A percentile compares a stretch with the other conserved stretches of the same genome.
Conservation (phyloP, 108 stramenopile genomes). For the Nitzschia sp. region DNA sequence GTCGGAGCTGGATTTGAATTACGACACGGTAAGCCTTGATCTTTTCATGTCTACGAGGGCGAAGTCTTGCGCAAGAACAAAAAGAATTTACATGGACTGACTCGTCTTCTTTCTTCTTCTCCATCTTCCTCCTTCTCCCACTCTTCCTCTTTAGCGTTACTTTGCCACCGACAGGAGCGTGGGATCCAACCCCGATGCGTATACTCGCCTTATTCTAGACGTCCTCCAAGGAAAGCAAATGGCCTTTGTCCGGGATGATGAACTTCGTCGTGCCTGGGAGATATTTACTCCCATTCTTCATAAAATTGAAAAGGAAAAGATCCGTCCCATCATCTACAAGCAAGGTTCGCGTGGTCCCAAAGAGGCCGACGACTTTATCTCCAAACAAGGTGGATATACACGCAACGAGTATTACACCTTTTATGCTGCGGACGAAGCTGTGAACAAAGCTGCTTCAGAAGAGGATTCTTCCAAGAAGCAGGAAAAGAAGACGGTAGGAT, state of each 20-base stretch:
- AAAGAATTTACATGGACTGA: no score
- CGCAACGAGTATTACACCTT: slow-evolving; percentile 72
- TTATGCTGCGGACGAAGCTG: slow-evolving; percentile 12
- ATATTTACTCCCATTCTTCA: slow-evolving; percentile 95
- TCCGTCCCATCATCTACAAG: slow-evolving; percentile 74
- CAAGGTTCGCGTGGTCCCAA: slow-evolving; percentile 86
- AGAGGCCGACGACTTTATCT: slow-evolving; percentile 75
- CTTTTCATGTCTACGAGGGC: no score
- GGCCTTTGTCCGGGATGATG: slow-evolving; percentile 95
- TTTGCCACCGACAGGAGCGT: no score
- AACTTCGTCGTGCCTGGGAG: slow-evolving; percentile 92
- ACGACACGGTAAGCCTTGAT: slow-evolving; percentile 71
- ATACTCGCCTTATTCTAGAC: slow-evolving; percentile 95
- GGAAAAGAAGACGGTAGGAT: background rate
- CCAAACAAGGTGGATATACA: slow-evolving; percentile 56
- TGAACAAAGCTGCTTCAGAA: background rate
- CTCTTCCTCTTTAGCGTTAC: no score
- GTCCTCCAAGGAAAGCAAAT: slow-evolving; percentile 89
- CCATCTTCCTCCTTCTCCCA: no score
- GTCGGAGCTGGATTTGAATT: slow-evolving; percentile 92
- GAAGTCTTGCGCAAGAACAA: no score
- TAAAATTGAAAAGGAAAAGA: slow-evolving; percentile 75
- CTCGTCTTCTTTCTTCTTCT: no score
- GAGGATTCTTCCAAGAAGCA: background rate
- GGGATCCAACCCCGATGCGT: slow-evolving; percentile 89